Conservation (phyloP, 768 basidiomycete genomes). For the Rickenella mellea region DNA sequence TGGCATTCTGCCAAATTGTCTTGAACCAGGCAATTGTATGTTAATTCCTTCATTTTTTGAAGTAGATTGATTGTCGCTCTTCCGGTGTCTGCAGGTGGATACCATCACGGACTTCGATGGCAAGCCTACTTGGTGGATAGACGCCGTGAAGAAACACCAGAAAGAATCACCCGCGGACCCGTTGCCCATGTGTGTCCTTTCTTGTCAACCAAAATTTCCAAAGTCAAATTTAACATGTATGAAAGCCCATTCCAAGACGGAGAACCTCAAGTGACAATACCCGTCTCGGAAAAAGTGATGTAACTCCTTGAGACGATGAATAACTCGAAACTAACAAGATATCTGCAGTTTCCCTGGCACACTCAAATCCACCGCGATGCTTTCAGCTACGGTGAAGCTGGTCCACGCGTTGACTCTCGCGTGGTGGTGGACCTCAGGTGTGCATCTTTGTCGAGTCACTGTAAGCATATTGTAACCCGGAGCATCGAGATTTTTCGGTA, state of each 20-base stretch:
- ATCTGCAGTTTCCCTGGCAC: background rate
- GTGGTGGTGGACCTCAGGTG: conserved; percentile 23
- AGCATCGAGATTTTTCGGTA: too few relatives aligned
- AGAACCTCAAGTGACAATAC: conserved; percentile 23
- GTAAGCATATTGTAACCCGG: too few relatives aligned
- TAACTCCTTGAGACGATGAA: conserved; percentile 15
- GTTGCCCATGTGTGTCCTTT: conserved; percentile 5
- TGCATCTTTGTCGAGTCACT: too few relatives aligned
- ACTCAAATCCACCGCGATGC: conserved; percentile 25
- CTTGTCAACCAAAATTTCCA: background rate
- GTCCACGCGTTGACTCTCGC: conserved; percentile 18
- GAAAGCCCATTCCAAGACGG: conserved; percentile 13
- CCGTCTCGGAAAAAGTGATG: conserved; percentile 14
- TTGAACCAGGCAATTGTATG: conserved; percentile 7
- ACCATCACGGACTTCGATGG: conserved; percentile 3
- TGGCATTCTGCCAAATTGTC: conserved; percentile 15
- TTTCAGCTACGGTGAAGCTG: conserved; percentile 25
- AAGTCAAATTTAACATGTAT: background rate
- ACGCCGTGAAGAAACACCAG: conserved; percentile 8
- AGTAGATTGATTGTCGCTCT: too few relatives aligned
- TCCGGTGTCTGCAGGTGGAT: too few relatives aligned
- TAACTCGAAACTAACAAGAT: background rate
- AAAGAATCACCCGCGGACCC: conserved; percentile 18
- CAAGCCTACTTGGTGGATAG: conserved; percentile 6
- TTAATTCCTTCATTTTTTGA: too few relatives aligned